phyloP scores from a whole-genome alignment of 345 rosid genomes.

The Brassica juncea region DNA sequence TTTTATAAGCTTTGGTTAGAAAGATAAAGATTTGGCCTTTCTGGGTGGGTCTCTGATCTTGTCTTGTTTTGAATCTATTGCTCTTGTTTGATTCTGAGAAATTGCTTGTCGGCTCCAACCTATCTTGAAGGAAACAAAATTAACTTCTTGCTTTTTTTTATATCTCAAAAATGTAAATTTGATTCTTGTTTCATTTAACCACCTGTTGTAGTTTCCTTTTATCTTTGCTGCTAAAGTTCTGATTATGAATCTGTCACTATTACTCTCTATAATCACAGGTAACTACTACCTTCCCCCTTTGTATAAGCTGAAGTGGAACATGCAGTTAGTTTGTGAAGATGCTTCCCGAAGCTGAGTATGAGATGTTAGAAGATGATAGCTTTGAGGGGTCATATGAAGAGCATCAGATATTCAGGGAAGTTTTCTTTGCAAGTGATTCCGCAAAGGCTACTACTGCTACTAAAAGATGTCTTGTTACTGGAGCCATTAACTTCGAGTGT shows the following conservation, averaged over 20 bases:
- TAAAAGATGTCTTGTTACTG: constrained; percentile 51
- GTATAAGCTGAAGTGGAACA: constrained; percentile 27
- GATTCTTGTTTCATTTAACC: constrained; percentile 8
- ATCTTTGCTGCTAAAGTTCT: background rate
- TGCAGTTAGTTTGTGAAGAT: constrained; percentile 43
- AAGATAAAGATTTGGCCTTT: background rate
- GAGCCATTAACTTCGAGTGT: constrained; percentile 50
- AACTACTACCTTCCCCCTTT: background rate
- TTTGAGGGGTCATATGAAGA: constrained; percentile 68
- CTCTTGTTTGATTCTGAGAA: constrained; percentile 16
- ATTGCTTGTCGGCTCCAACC: background rate
- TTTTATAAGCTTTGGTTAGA: background rate
- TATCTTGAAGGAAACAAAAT: background rate
- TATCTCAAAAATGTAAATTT: background rate
- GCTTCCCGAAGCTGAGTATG: constrained; percentile 37
- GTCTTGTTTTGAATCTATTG: constrained; percentile 6
- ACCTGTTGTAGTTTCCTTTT: background rate
- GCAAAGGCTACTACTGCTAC: constrained; percentile 41
- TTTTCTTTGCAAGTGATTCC: constrained; percentile 53
- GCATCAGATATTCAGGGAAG: constrained; percentile 53
- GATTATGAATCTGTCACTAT: background rate
- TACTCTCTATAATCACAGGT: constrained; percentile 20
- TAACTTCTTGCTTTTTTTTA: background rate
- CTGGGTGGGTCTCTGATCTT: constrained; percentile 27
- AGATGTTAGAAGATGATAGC: constrained; percentile 47